Evolutionary conservation across 139 green algal genomes (phyloP).

Genomic region (Klebsormidium nitens): DNA sequence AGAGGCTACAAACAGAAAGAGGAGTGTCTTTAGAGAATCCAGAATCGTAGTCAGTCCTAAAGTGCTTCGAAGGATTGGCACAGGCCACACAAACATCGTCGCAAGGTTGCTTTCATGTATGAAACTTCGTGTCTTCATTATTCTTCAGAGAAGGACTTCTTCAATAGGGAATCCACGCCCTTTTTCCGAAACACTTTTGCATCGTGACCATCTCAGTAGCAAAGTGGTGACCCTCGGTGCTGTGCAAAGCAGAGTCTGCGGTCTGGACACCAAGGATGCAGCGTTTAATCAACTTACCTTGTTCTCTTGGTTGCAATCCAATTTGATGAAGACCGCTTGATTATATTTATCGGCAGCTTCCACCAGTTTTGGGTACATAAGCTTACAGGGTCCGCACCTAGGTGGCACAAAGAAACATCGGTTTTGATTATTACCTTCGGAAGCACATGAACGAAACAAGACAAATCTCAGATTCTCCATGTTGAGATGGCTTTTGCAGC

Average conservation of each 20-base stretch:
- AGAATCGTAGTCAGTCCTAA: constrained; percentile 1
- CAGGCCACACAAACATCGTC: too few species aligned
- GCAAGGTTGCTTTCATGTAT: too few species aligned
- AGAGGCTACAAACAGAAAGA: constrained; percentile 19
- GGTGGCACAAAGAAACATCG: too few species aligned
- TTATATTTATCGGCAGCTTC: constrained; percentile 25
- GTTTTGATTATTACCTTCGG: too few species aligned
- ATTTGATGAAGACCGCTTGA: constrained; percentile 41
- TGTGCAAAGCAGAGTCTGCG: background rate
- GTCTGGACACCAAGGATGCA: background rate
- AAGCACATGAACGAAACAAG: too few species aligned
- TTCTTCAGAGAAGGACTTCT: too few species aligned
- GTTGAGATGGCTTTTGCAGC: too few species aligned
- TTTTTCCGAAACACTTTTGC: too few species aligned
- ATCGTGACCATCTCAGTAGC: background rate
- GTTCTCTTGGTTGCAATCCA: constrained; percentile 38
- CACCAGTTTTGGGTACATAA: constrained; percentile 37
- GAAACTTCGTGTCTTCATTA: too few species aligned
- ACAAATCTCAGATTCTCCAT: too few species aligned
- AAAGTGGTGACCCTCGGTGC: background rate
- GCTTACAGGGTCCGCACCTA: constrained; percentile 42
- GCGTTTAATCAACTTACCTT: too few species aligned
- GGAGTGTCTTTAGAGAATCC: background rate
- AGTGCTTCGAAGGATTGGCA: background rate
- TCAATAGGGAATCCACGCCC: too few species aligned